phyloP scores from a whole-genome alignment of 352 stramenopile genomes.

The Blastocystis sp. region DNA sequence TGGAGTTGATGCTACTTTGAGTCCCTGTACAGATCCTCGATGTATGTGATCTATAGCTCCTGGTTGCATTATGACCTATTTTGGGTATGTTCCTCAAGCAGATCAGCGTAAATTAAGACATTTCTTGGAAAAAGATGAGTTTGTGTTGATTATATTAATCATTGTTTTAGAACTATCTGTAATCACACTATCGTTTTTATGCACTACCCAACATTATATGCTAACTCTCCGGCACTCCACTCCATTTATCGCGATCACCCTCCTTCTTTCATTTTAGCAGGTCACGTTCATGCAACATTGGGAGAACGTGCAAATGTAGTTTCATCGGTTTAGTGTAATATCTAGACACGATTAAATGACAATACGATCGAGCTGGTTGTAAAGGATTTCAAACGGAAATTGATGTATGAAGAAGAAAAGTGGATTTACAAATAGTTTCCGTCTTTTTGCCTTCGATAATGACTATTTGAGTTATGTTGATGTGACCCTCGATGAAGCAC shows the following conservation, averaged over 20 bases:
- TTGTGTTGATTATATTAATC: not conserved
- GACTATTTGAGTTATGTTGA: slow-evolving; percentile 31
- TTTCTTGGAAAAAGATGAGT: not conserved
- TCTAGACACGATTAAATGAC: slow-evolving; percentile 5
- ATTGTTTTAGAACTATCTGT: not conserved
- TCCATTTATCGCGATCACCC: slow-evolving; percentile 19
- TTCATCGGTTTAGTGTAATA: not conserved
- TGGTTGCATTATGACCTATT: slow-evolving; percentile 56
- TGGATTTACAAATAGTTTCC: not conserved
- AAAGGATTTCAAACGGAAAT: slow-evolving; percentile 33
- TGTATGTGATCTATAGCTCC: not conserved
- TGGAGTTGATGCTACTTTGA: slow-evolving; percentile 43
- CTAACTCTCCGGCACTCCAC: slow-evolving; percentile 38
- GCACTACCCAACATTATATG: slow-evolving; percentile 49
- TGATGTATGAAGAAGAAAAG: not conserved
- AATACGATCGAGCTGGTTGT: slow-evolving; percentile 34
- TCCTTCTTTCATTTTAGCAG: slow-evolving; percentile 37
- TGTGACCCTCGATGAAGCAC: not conserved
- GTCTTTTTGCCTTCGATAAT: slow-evolving; percentile 30
- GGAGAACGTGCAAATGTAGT: slow-evolving; percentile 42
- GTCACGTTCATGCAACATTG: slow-evolving; percentile 51
- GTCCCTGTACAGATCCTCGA: not conserved
- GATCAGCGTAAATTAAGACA: not conserved
- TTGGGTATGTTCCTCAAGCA: not conserved
- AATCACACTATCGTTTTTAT: slow-evolving; percentile 58